phyloP scores from a whole-genome alignment of 176 grass and related monocot species.

The Hordeum vulgare region MorexV3_pseudomolecules_assembly NC_058523.1:483864287-483864786 shows the following conservation, averaged over 20 bases:
- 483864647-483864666: not conserved
- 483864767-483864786: constrained; percentile 85
- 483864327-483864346: not conserved
- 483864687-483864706: constrained; percentile 78
- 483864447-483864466: not conserved
- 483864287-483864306: not conserved
- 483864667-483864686: not conserved
- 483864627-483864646: not conserved
- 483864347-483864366: not conserved
- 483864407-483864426: not conserved
- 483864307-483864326: not conserved
- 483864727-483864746: constrained; percentile 99
- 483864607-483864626: not conserved
- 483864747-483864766: constrained; percentile 89
- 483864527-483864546: too few species aligned
- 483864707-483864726: constrained; percentile 89
- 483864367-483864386: not conserved
- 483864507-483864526: not conserved
- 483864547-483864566: not conserved
- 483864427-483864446: not conserved
- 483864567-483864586: not conserved
- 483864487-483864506: not conserved
- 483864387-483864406: not conserved
- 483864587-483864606: not conserved
- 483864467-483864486: not conserved